Evolutionary conservation across 1,139 yeast species (phyloP).

Genomic region (Pneumocystis wakefieldiae): DNA sequence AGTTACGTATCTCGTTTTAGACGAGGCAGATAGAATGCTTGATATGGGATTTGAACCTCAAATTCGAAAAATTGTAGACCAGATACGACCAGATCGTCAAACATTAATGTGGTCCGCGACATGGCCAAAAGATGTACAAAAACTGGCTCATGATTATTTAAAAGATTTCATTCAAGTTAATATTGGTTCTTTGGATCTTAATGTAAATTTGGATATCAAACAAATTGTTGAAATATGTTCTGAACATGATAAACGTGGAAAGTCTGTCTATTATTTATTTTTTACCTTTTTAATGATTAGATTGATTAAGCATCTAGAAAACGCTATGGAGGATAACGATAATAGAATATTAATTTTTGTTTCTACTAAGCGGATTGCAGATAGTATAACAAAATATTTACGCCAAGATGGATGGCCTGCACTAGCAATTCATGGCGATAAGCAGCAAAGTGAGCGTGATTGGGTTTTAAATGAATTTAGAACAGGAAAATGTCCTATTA

Average conservation of each 20-base stretch:
- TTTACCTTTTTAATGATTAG: conserved; percentile 22
- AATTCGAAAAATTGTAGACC: conserved; percentile 86
- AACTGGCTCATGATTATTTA: conserved; percentile 79
- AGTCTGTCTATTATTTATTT: conserved; percentile 1
- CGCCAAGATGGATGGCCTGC: conserved; percentile 99
- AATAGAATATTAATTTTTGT: conserved; percentile 78
- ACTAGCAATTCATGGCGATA: conserved; percentile 96
- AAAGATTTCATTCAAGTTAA: conserved; percentile 91
- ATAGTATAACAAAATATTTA: conserved; percentile 77
- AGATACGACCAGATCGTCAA: conserved; percentile 94
- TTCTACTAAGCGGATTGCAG: conserved; percentile 94
- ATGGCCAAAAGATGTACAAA: conserved; percentile 97
- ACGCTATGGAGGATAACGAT: conserved; percentile 62
- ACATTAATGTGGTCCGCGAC: conserved; percentile 99
- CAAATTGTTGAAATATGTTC: conserved; percentile 84
- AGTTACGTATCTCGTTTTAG: conserved; percentile 90
- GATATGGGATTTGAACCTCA: conserved; percentile 98
- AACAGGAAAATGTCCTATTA: conserved; percentile 81
- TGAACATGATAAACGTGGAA: conserved; percentile 85
- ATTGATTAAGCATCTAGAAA: conserved; percentile 67
- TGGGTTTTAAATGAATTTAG: conserved; percentile 93
- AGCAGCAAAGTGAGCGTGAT: conserved; percentile 94
- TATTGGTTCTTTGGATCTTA: conserved; percentile 84
- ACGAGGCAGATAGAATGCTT: conserved; percentile 73
- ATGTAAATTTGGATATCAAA: conserved; percentile 92